Conservation (phyloP, 768 basidiomycete genomes). For the Serpula lacrymans region DNA sequence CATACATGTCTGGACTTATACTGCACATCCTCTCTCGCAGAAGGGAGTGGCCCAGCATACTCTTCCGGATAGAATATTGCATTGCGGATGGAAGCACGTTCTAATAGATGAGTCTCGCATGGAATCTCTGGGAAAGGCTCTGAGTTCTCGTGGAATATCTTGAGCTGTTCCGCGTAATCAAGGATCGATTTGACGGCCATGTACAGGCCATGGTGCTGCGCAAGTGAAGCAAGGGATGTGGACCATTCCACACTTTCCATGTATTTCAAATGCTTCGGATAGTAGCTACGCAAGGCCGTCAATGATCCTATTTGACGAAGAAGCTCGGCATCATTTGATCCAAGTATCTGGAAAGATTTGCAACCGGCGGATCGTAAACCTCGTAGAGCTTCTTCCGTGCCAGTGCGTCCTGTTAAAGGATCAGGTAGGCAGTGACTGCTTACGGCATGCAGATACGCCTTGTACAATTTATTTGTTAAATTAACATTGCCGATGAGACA, state of each 20-base stretch:
- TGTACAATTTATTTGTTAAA: slow-evolving; percentile 30
- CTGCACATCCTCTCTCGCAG: slow-evolving; percentile 1
- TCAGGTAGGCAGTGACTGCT: slow-evolving; percentile 41
- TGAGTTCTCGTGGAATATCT: slow-evolving; percentile 9
- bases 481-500: slow-evolving; percentile 23
- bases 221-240: slow-evolving; percentile 16
- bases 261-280: slow-evolving; percentile 30
- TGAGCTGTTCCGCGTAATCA: slow-evolving; percentile 16
- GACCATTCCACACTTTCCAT: slow-evolving; percentile 42
- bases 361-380: slow-evolving; percentile 35
- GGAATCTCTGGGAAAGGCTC: slow-evolving; percentile 15
- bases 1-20: slow-evolving; percentile 6
- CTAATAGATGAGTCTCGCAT: slow-evolving; percentile 11
- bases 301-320: slow-evolving; percentile 31
- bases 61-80: slow-evolving; percentile 11
- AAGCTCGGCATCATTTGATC: slow-evolving; percentile 23
- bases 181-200: slow-evolving; percentile 24
- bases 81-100: slow-evolving; percentile 12
- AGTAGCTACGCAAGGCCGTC: slow-evolving; percentile 32
- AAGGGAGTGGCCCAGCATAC: not conserved
- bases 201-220: slow-evolving; percentile 32
- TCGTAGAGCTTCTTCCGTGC: slow-evolving; percentile 42
- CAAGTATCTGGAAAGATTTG: slow-evolving; percentile 38
- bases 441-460: slow-evolving; percentile 42
- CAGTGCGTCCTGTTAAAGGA: slow-evolving; percentile 40